Conservation (phyloP, 306 rosid species). For the Quercus suber region DNA sequence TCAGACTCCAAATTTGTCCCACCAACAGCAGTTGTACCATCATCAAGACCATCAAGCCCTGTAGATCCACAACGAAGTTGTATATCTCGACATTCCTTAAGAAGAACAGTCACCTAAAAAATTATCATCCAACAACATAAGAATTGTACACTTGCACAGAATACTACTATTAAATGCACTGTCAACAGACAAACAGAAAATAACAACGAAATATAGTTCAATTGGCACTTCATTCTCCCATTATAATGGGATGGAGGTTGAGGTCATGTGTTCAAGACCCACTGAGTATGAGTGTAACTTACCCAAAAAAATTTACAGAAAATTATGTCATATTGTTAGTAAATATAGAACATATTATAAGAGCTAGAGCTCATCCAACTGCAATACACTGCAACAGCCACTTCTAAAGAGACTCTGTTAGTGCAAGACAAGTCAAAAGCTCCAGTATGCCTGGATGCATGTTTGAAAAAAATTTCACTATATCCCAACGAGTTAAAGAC, state of each 20-base stretch:
- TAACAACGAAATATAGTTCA: too few species aligned
- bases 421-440: background rate
- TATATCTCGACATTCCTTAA: conserved; percentile 93
- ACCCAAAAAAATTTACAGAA: too few species aligned
- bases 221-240: too few species aligned
- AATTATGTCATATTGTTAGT: background rate
- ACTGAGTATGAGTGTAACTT: too few species aligned
- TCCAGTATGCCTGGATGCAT: background rate
- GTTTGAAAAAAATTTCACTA: background rate
- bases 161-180: background rate
- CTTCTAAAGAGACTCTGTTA: background rate
- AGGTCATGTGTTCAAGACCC: too few species aligned
- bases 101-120: conserved; percentile 76
- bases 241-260: too few species aligned
- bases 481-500: background rate
- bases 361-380: background rate
- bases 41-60: conserved; percentile 38
- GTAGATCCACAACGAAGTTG: conserved; percentile 82
- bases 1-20: conserved; percentile 45
- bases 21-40: conserved; percentile 22
- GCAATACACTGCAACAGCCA: background rate
- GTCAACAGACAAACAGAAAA: background rate
- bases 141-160: background rate
- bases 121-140: conserved; percentile 4
- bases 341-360: background rate